Evolutionary conservation across 345 rosid species (phyloP), one percentile per base, ranked within the genome.

Genomic region (Angophora floribunda): DNA sequence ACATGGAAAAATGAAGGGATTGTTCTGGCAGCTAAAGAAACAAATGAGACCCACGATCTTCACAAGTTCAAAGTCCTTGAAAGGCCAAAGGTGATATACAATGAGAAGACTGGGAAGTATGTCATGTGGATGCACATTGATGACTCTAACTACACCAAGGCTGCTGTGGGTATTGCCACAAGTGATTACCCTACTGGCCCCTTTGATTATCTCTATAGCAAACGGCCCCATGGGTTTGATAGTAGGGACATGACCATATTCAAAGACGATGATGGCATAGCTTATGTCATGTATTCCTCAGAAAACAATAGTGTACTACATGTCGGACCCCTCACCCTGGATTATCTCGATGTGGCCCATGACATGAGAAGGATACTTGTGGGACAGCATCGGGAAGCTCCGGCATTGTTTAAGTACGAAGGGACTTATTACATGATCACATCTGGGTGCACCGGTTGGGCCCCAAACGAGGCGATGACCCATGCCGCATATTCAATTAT

Each of bases 71-170:
- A 96, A 12, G 99, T 96, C 87, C 97, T 97, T 10, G 99, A 97
- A 89, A 93, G 99, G 91, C 99, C 99, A 4, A 97, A 97, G 94
- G 99, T 97, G 52, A 91, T 96, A 51, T 96, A 95, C 96, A 96
- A 95, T 85, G 93, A 92, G 22, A 92, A 88, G 65, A 95, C 98
- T 0, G 90, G 90, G 22, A 96, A 96, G 86, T 96, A 97, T 52
- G 98, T 96, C 63, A 97, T 97, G 98, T 97, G 99, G 99, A 96
- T 97, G 99, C 99, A 97, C 89, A 93, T 96, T 24, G 99, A 97
- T 44, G 97, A 93, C 86, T 91, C 91, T 86, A 96, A 96, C 94
- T 97, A 97, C 90, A 97, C 99, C 53, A 96, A 96, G 94, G 99
- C 99, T 52, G 88, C 97, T 7, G 96, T 94, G 63, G 99, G 99